These are phyloP conservation scores for Penicillium janthinellum DNA, from an alignment of 2,329 filamentous ascomycete species.

Conservation along the genomic window DNA sequence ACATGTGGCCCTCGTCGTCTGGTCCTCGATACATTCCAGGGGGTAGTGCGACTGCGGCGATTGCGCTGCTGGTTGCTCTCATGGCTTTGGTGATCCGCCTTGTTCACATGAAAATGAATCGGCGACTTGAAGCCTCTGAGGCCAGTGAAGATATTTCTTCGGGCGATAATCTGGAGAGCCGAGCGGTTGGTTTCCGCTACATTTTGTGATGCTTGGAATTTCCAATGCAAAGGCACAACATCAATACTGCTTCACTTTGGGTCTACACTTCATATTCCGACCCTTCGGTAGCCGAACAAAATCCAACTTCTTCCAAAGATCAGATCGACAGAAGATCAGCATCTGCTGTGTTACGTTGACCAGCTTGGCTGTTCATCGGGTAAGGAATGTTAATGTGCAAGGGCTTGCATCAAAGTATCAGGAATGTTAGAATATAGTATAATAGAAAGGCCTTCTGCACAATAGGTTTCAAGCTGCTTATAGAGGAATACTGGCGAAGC, in stretches of 20 bases:
- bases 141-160: background rate
- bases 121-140: conserved; percentile 30
- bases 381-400: too few species aligned
- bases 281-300: background rate
- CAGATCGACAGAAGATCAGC: too few species aligned
- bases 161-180: background rate
- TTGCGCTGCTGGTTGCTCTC: conserved; percentile 38
- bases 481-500: too few species aligned
- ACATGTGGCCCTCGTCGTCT: conserved; percentile 39
- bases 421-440: too few species aligned
- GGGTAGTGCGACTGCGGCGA: conserved; percentile 38
- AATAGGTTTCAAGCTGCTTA: too few species aligned
- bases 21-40: conserved; percentile 43
- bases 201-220: background rate
- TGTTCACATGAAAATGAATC: conserved; percentile 39
- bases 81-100: conserved; percentile 39
- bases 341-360: too few species aligned
- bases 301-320: too few species aligned
- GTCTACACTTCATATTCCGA: too few species aligned
- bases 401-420: too few species aligned
- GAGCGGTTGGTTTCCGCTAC: background rate
- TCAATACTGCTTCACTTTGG: background rate
- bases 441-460: too few species aligned
- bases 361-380: too few species aligned
- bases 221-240: background rate